These are phyloP conservation scores for Coleophoma crateriformis DNA, from an alignment of 2,329 filamentous ascomycete species.

Conservation along the genomic window DNA sequence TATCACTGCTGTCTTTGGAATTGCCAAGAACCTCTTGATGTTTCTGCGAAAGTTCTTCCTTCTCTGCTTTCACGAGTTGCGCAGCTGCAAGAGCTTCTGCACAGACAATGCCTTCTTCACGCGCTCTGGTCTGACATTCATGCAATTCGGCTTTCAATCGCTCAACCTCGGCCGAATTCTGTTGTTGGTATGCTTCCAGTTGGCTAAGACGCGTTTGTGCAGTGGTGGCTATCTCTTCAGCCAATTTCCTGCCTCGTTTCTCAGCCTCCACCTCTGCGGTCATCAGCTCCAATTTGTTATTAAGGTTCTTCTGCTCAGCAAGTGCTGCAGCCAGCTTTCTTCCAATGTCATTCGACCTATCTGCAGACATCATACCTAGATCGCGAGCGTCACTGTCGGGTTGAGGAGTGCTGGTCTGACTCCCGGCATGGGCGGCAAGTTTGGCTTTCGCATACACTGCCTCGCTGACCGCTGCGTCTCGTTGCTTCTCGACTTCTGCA, in stretches of 20 bases:
- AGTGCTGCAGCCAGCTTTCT: conserved; percentile 79
- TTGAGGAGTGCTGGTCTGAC: conserved; percentile 54
- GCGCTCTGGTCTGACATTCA: conserved; percentile 66
- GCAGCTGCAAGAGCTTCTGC: conserved; percentile 71
- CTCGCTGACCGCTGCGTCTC: conserved; percentile 90
- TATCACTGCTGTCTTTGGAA: conserved; percentile 62
- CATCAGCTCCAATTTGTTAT: conserved; percentile 65
- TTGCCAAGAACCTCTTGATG: conserved; percentile 63
- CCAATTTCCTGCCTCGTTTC: conserved; percentile 71
- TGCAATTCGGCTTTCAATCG: conserved; percentile 82
- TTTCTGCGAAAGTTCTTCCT: conserved; percentile 66
- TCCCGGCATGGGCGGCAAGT: conserved; percentile 74
- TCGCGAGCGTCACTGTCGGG: conserved; percentile 52
- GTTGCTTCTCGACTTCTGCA: conserved; percentile 89
- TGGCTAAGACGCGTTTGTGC: conserved; percentile 80
- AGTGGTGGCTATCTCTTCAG: conserved; percentile 80
- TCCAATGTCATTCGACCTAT: conserved; percentile 69
- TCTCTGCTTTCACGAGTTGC: conserved; percentile 79
- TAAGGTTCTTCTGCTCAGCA: conserved; percentile 74
- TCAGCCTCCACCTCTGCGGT: conserved; percentile 73
- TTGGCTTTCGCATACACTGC: conserved; percentile 94
- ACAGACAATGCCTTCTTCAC: conserved; percentile 74
- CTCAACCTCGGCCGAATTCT: conserved; percentile 79
- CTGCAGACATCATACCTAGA: conserved; percentile 50
- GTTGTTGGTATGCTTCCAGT: conserved; percentile 77